Evolutionary conservation across 352 stramenopile genomes (phyloP).

Genomic region (Thraustochytrium sp.): DNA sequence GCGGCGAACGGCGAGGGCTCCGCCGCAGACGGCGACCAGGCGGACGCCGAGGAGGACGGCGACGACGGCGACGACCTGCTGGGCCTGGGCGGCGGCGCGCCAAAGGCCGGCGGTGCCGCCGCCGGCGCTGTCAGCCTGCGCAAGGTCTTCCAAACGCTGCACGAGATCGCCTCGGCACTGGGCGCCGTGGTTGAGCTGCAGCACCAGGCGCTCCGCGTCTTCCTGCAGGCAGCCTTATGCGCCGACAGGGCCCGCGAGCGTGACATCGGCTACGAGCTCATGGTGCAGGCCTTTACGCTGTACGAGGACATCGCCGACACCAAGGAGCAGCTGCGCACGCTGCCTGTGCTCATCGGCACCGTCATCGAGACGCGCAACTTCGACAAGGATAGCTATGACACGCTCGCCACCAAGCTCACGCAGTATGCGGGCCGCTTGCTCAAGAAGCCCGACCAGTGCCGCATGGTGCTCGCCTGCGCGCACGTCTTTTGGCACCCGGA

Average conservation of each 20-base stretch:
- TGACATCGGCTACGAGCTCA: constrained; percentile 40
- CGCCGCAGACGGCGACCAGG: background rate
- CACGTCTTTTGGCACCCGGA: constrained; percentile 83
- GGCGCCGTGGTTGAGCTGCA: constrained; percentile 52
- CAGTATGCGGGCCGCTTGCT: constrained; percentile 91
- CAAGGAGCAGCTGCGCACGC: constrained; percentile 73
- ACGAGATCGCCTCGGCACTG: constrained; percentile 90
- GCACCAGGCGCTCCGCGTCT: constrained; percentile 77
- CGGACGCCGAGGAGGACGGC: background rate
- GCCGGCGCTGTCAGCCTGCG: constrained; percentile 60
- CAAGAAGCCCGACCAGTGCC: constrained; percentile 91
- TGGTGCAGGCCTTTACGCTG: constrained; percentile 74
- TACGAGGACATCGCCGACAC: constrained; percentile 93
- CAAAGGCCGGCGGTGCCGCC: background rate
- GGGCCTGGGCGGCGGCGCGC: background rate
- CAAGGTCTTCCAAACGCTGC: constrained; percentile 93
- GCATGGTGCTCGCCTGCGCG: constrained; percentile 85
- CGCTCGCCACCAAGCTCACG: constrained; percentile 90
- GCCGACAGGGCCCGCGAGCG: constrained; percentile 61
- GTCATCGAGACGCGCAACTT: constrained; percentile 71
- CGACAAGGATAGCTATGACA: constrained; percentile 81
- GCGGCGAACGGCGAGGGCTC: constrained; percentile 40
- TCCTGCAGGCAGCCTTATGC: constrained; percentile 82
- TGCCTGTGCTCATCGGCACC: constrained; percentile 79
- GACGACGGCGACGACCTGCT: constrained; percentile 33